Base-by-base conservation (phyloP, 176 grass and related monocot species). In the Oryza glaberrima region DNA sequence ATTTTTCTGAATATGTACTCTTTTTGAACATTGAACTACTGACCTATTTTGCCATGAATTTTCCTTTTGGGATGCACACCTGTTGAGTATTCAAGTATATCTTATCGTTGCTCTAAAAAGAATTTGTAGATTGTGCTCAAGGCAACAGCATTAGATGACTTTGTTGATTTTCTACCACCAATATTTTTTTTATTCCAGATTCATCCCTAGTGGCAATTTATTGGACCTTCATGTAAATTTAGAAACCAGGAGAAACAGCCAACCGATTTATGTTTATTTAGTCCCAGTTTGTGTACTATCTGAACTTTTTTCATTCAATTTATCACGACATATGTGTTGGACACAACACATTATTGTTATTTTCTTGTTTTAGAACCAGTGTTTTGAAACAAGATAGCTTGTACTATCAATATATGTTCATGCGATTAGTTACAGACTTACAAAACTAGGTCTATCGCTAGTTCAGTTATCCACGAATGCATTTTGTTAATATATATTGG, bases 311-410 rank as follows among this genome's bases (percentile, higher is more conserved):
- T 30, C 58, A 54, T 81, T 16, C 32, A 81, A 51, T 81, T 52
- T 70, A 6, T 78, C 6, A 20, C 25, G 70, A 34, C 23, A 80
- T 74, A 34, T 3, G 5, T 11, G n/a, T 68, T 30, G 1, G 46
- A 32, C 17, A 63, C 9, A 20, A 70, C 1, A 36, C 2, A 70
- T 61, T 41, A 26, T 10, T 36, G 43, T 43, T 79, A 16, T 80
- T 80, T 49, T 40, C 23, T 73, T 65, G 65, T 70, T 85, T 65
- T 80, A 68, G 58, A 70, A 52, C 13, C n/a, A 32, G 7, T 81
- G 41, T 80, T 65, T 38, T 38, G 36, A 38, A 38, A 38, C 36
- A 38, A 38, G 36, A 38, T 38, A 7, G 36, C 36, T 38, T 38
- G 36, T 38, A 38, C 36, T 6, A 38, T 38, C 36, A 38, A 38